Conservation (phyloP, 805 yeast species). For the Ogataea ganodermae region DNA sequence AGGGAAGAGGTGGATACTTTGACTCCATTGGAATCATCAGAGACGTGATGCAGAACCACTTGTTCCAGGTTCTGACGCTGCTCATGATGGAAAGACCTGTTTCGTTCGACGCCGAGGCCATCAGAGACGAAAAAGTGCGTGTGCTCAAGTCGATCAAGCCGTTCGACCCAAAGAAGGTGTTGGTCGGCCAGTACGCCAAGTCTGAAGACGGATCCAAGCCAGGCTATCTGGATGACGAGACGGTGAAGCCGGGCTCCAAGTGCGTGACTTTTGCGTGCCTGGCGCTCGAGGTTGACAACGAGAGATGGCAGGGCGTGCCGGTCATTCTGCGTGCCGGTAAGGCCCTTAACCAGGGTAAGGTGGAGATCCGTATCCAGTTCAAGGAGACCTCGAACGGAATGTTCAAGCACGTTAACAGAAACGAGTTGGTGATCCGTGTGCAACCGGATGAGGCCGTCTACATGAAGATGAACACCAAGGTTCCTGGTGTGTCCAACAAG, state of each 20-base stretch:
- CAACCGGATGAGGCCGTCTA: conserved; percentile 96
- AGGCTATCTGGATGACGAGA: conserved; percentile 86
- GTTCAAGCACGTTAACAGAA: conserved; percentile 78
- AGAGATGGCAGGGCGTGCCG: conserved; percentile 99
- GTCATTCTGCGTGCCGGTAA: conserved; percentile 95
- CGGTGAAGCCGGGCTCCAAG: conserved; percentile 78
- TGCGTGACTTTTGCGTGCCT: conserved; percentile 93
- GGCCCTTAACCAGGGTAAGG: conserved; percentile 93
- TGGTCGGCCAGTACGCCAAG: conserved; percentile 85
- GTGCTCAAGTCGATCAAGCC: conserved; percentile 80
- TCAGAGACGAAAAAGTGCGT: conserved; percentile 95
- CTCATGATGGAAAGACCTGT: conserved; percentile 95
- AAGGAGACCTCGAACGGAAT: conserved; percentile 83
- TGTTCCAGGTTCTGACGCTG: conserved; percentile 87
- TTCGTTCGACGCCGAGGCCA: conserved; percentile 86
- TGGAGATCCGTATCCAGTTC: conserved; percentile 92
- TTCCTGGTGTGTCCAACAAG: conserved; percentile 85
- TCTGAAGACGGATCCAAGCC: conserved; percentile 90
- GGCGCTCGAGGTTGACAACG: conserved; percentile 76
- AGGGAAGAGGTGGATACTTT: conserved; percentile 98
- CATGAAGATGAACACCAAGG: conserved; percentile 88
- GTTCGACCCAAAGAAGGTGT: conserved; percentile 62
- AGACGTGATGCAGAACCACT: conserved; percentile 98
- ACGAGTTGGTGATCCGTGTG: conserved; percentile 89
- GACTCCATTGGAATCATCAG: conserved; percentile 93